A percentile compares a stretch with the other conserved stretches of the same genome.
phyloP scores from a whole-genome alignment of 2,329 filamentous ascomycete species.

The Dothiorella sarmentorum region DNA sequence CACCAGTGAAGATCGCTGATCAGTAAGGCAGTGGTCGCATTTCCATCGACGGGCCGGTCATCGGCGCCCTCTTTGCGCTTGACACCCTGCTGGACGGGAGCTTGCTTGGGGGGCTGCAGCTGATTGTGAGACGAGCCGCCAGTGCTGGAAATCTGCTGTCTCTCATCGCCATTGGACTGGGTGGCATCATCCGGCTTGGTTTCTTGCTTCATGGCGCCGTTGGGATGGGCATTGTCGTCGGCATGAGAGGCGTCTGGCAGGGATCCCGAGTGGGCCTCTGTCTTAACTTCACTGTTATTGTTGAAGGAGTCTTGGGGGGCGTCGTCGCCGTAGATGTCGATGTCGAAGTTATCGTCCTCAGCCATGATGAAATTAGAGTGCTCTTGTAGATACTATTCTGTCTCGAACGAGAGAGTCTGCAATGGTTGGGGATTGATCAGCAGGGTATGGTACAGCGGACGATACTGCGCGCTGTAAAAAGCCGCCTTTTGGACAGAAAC shows the following conservation, averaged over 20 bases:
- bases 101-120: slow-evolving; percentile 39
- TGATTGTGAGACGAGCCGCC: slow-evolving; percentile 38
- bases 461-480: background rate
- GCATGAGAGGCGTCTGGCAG: slow-evolving; percentile 20
- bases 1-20: slow-evolving; percentile 94
- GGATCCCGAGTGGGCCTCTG: slow-evolving; percentile 28
- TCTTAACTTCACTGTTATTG: slow-evolving; percentile 22
- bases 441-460: slow-evolving; percentile 21
- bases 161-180: slow-evolving; percentile 29
- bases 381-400: slow-evolving; percentile 37
- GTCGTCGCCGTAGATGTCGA: slow-evolving; percentile 67
- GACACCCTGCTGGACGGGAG: slow-evolving; percentile 53
- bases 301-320: slow-evolving; percentile 29
- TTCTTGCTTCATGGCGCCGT: slow-evolving; percentile 25
- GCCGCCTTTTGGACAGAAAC: background rate
- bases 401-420: slow-evolving; percentile 38
- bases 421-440: slow-evolving; percentile 33
- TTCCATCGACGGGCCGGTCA: slow-evolving; percentile 55
- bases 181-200: slow-evolving; percentile 25
- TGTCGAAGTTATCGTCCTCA: slow-evolving; percentile 68
- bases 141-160: slow-evolving; percentile 45
- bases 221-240: slow-evolving; percentile 21
- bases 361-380: slow-evolving; percentile 36
- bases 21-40: slow-evolving; percentile 69
- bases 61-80: slow-evolving; percentile 59